These are phyloP conservation scores for Xylaria sp. DNA, from an alignment of 2,329 filamentous ascomycete genomes.

Conservation along the genomic window DNA sequence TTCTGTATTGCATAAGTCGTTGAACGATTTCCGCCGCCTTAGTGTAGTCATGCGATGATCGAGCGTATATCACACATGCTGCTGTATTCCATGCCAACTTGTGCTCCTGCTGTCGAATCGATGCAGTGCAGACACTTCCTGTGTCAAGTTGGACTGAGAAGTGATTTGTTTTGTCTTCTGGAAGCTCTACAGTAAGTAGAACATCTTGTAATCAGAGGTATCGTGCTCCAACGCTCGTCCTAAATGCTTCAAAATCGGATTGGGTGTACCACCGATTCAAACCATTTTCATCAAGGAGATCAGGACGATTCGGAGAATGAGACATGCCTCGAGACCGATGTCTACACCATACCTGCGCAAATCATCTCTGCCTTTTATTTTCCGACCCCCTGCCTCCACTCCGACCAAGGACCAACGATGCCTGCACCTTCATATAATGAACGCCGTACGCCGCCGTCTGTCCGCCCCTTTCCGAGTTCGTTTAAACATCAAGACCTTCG, in stretches of 20 bases:
- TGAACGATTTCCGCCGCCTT: conserved; percentile 10
- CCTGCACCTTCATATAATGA: conserved; percentile 24
- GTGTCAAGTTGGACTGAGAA: conserved; percentile 33
- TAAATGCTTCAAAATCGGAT: conserved; percentile 23
- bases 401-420: conserved; percentile 27
- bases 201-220: conserved; percentile 33
- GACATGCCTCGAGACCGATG: conserved; percentile 18
- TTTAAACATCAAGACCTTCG: conserved; percentile 45
- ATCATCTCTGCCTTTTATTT: conserved; percentile 20
- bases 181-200: conserved; percentile 12
- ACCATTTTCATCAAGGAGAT: conserved; percentile 17
- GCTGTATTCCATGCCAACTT: conserved; percentile 36
- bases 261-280: conserved; percentile 25
- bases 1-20: conserved; percentile 15
- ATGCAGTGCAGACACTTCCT: conserved; percentile 47
- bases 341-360: conserved; percentile 15
- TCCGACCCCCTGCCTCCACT: conserved; percentile 4
- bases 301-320: conserved; percentile 17
- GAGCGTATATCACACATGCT: conserved; percentile 26
- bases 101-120: conserved; percentile 50
- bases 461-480: conserved; percentile 42
- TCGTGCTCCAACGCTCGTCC: conserved; percentile 35
- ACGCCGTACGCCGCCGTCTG: conserved; percentile 48
- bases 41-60: conserved; percentile 22
- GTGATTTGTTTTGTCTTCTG: not conserved